phyloP scores from a whole-genome alignment of 2,329 filamentous ascomycete species.

The Paraphoma sp. region DNA sequence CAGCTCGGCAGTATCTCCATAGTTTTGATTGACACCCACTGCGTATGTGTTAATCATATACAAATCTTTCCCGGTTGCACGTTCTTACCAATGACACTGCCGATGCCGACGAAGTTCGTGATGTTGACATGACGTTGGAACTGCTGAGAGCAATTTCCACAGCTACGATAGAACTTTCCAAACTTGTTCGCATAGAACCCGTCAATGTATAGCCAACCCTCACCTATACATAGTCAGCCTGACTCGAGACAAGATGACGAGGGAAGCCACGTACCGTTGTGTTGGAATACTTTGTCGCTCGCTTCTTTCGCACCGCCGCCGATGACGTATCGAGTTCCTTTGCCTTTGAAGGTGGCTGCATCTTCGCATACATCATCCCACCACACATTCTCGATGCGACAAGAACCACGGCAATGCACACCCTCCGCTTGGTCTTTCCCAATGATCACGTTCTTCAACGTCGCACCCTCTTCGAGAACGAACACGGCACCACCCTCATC shows the following conservation, averaged over 20 bases:
- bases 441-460: conserved; percentile 61
- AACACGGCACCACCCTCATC: conserved; percentile 56
- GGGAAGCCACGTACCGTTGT: conserved; percentile 41
- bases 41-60: conserved; percentile 32
- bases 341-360: conserved; percentile 35
- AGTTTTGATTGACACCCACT: conserved; percentile 58
- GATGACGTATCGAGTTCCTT: conserved; percentile 38
- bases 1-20: conserved; percentile 53
- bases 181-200: conserved; percentile 36
- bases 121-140: conserved; percentile 45
- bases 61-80: too few relatives aligned
- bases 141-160: conserved; percentile 41
- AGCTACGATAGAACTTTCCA: conserved; percentile 51
- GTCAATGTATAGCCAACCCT: neutral
- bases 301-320: conserved; percentile 46
- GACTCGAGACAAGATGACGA: neutral
- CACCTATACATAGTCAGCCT: neutral
- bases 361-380: conserved; percentile 48
- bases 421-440: conserved; percentile 58
- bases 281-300: conserved; percentile 47
- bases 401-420: conserved; percentile 59
- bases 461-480: conserved; percentile 56
- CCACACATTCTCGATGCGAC: conserved; percentile 55
- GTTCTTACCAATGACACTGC: neutral
- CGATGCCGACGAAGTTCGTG: neutral